These are phyloP conservation scores for Helicocarpus griseus DNA, from an alignment of 2,329 filamentous ascomycete genomes.

Conservation along the genomic window DNA sequence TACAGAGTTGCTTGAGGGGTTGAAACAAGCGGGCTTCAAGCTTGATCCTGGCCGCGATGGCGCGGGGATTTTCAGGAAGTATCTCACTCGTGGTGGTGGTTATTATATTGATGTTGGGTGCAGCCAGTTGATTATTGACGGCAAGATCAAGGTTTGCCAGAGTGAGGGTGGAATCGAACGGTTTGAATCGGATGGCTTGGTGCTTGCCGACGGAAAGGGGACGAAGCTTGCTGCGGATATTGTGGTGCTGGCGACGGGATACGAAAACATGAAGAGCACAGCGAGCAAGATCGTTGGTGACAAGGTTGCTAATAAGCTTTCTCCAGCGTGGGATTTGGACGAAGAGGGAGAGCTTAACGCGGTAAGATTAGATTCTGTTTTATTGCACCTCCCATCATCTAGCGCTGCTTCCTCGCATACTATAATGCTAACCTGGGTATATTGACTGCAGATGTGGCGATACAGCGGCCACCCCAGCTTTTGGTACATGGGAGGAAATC, in stretches of 20 bases:
- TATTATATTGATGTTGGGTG: conserved; percentile 52
- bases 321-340: conserved; percentile 53
- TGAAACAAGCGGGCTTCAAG: conserved; percentile 39
- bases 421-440: not conserved
- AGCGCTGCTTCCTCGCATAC: not conserved
- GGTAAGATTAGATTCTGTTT: conserved; percentile 16
- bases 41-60: conserved; percentile 32
- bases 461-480: conserved; percentile 53
- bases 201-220: conserved; percentile 47
- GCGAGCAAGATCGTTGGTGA: conserved; percentile 54
- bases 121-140: conserved; percentile 45
- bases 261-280: conserved; percentile 58
- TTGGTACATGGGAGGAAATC: conserved; percentile 57
- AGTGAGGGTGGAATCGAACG: conserved; percentile 43
- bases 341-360: conserved; percentile 45
- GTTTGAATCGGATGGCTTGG: conserved; percentile 39
- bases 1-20: conserved; percentile 33
- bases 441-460: conserved; percentile 37
- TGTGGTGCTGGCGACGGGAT: conserved; percentile 55
- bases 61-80: conserved; percentile 34
- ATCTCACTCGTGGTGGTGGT: conserved; percentile 43
- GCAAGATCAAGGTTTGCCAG: conserved; percentile 53
- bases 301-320: conserved; percentile 47
- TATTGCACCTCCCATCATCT: not conserved
- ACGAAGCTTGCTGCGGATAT: conserved; percentile 49